Evolutionary conservation across 352 stramenopile species (phyloP), one percentile per base, ranked within the genome.

Genomic region (Pythium insidiosum): DNA sequence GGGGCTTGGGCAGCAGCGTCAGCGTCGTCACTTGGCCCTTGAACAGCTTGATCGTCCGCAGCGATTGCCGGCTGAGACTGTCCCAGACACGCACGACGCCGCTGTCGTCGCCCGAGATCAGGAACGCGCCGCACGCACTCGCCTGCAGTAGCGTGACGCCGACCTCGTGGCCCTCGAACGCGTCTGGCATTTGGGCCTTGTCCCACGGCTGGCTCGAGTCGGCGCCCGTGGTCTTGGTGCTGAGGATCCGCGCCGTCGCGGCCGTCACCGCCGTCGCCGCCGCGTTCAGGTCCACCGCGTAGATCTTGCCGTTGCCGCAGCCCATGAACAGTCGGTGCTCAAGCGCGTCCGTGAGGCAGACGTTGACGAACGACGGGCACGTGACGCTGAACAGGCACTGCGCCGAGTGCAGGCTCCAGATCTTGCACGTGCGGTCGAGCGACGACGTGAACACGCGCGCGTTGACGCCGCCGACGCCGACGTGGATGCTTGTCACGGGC

Each of bases 401-500:
- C 10, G 56, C 56, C 15, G 69, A 75, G 39, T 46, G 55, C 6
- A 89, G 42, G 18, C 61, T 66, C 73, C 74, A 89, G 31, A 89
- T 78, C 51, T 89, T 89, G 64, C 68, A 81, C 16, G 73, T 89
- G 6, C 74, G 73, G 40, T 89, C 77, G 21, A 89, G 58, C 19
- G 73, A 87, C 19, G 73, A 81, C 31, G 74, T 85, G 58, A 83
- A 89, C 35, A 89, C 63, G 26, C 73, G 77, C 9, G 64, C 73
- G 15, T 85, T 82, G 20, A 84, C 68, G 6, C 73, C 75, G 11
- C 77, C 73, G 3, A 77, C 43, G 15, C 74, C 68, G n/a, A 81
- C 66, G 55, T 89, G 73, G 37, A 89, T 47, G 21, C 65, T 75
- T 3, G 77, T 89, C 21, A 89, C 67, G 2, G 77, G 77, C 21